These are phyloP conservation scores for Spiraea crenata DNA, from an alignment of 331 rosid genomes.

Conservation along the genomic window DNA sequence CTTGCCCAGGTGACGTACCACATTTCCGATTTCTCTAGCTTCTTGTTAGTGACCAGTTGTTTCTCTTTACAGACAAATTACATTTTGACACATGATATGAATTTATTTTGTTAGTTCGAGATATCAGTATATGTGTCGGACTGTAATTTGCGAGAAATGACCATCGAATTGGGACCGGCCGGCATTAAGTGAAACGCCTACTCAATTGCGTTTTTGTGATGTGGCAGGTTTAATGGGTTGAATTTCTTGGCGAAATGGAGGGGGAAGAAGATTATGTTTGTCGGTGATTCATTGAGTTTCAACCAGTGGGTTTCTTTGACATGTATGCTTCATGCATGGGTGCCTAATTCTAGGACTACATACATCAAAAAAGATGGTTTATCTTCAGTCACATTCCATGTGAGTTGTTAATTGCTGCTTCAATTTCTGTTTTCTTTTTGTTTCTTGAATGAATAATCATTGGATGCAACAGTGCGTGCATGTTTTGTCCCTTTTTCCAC, in stretches of 20 bases:
- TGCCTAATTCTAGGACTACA: constrained; percentile 54
- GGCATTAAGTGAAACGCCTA: neutral
- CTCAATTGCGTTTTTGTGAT: neutral
- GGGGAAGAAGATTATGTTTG: constrained; percentile 94
- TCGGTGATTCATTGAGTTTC: constrained; percentile 85
- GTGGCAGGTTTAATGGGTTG: constrained; percentile 75
- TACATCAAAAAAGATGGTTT: constrained; percentile 36
- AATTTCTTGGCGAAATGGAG: constrained; percentile 65
- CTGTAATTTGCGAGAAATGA: neutral
- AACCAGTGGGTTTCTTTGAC: constrained; percentile 86
- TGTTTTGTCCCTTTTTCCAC: constrained; percentile 1
- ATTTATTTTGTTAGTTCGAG: no score
- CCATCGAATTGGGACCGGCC: neutral
- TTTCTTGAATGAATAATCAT: constrained; percentile 10
- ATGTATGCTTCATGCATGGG: constrained; percentile 87
- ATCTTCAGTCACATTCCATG: constrained; percentile 73
- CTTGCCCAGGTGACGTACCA: constrained; percentile 58
- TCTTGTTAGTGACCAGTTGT: neutral
- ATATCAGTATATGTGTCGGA: no score
- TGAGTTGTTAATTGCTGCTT: constrained; percentile 1
- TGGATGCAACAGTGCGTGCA: constrained; percentile 23
- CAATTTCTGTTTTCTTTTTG: no score
- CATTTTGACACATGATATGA: no score
- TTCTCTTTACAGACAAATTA: no score
- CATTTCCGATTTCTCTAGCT: neutral